phyloP scores from a whole-genome alignment of 176 grass and related monocot genomes.

The Oryza glumipatula region DNA sequence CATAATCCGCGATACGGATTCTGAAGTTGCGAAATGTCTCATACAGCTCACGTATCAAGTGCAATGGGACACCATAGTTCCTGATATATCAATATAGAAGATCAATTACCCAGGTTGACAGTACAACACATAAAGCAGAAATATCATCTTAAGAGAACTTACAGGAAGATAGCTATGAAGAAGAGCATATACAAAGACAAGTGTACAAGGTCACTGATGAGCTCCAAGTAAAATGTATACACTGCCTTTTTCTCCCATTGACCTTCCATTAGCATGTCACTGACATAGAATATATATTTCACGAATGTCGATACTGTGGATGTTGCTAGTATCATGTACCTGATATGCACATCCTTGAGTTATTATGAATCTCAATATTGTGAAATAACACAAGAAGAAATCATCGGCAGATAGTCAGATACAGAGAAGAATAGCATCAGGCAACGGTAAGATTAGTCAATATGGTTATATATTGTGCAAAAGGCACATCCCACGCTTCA shows the following conservation, averaged over 20 bases:
- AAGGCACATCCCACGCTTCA: constrained; percentile 2
- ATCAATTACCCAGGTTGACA: constrained; percentile 19
- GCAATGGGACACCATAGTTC: constrained; percentile 96
- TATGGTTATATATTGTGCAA: not conserved
- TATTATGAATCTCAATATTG: constrained; percentile 22
- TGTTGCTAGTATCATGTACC: constrained; percentile 94
- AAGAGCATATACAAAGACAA: constrained; percentile 96
- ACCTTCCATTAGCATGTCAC: constrained; percentile 93
- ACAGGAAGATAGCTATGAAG: constrained; percentile 93
- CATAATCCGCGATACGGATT: constrained; percentile 79
- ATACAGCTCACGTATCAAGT: constrained; percentile 92
- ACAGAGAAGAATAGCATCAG: constrained; percentile 15
- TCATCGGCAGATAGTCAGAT: constrained; percentile 18
- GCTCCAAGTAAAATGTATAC: constrained; percentile 97
- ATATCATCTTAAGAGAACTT: constrained; percentile 52
- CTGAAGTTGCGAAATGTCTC: constrained; percentile 96
- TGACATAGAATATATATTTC: constrained; percentile 96
- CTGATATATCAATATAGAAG: constrained; percentile 53
- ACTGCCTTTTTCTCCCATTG: constrained; percentile 99
- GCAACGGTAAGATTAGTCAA: constrained; percentile 19
- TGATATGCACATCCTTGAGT: constrained; percentile 44
- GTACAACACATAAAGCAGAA: not conserved
- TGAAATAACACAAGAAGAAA: constrained; percentile 28
- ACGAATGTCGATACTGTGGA: constrained; percentile 84
- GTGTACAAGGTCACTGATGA: constrained; percentile 93